A percentile compares a stretch with the other conserved stretches of the same genome.
phyloP scores from a whole-genome alignment of 1,139 yeast genomes.

The Tardiomyces digboiensis region DNA sequence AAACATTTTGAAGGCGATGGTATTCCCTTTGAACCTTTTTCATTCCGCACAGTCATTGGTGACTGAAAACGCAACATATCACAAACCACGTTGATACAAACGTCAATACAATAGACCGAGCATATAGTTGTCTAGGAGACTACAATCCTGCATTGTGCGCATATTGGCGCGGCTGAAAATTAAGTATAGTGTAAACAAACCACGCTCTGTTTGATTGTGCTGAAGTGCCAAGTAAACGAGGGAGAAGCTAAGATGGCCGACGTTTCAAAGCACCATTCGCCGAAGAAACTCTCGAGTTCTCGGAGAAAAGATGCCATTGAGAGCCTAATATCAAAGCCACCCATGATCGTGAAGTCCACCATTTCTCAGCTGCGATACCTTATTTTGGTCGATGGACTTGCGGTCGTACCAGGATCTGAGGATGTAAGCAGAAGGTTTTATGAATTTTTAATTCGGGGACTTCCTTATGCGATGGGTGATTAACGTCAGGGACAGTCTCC shows the following conservation, averaged over 20 bases:
- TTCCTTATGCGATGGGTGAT: too few relatives aligned
- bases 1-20: conserved; percentile 98
- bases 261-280: too few relatives aligned
- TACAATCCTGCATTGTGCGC: too few relatives aligned
- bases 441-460: too few relatives aligned
- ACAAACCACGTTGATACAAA: background rate
- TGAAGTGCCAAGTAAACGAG: too few relatives aligned
- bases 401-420: conserved; percentile 30
- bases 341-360: conserved; percentile 57
- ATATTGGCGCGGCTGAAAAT: too few relatives aligned
- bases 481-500: conserved; percentile 51
- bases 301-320: conserved; percentile 45
- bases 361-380: conserved; percentile 71
- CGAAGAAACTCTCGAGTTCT: background rate
- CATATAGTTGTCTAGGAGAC: too few relatives aligned
- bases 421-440: too few relatives aligned
- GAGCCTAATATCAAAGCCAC: conserved; percentile 51
- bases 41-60: conserved; percentile 31
- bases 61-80: background rate
- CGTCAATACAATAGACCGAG: background rate
- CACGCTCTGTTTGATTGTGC: too few relatives aligned
- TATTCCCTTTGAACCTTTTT: conserved; percentile 74
- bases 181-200: too few relatives aligned
- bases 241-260: too few relatives aligned
- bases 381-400: conserved; percentile 67